Percentiles rank a stretch among this genome's conserved stretches.
These are phyloP conservation scores for Colletotrichum sidae DNA, from an alignment of 2,329 filamentous ascomycete species.

Conservation along the genomic window DNA sequence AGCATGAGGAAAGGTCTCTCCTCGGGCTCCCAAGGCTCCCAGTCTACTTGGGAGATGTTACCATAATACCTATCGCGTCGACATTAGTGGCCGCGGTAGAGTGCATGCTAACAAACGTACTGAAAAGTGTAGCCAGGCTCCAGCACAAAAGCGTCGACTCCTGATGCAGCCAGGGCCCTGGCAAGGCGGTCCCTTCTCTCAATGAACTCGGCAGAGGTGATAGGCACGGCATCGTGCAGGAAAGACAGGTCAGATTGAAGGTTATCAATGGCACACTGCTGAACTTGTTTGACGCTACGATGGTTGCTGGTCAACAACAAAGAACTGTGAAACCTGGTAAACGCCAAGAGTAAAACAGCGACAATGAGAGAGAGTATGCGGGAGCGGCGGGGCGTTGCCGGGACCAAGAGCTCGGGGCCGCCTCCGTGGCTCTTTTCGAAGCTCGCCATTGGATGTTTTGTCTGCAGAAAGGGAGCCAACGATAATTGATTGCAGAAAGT, in stretches of 20 bases:
- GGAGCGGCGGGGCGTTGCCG: background rate
- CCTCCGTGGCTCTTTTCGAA: background rate
- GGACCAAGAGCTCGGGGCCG: background rate
- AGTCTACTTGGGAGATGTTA: constrained; percentile 70
- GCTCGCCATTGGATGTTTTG: background rate
- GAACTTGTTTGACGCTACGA: constrained; percentile 32
- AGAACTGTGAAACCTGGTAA: constrained; percentile 10
- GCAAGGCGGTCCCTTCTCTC: constrained; percentile 67
- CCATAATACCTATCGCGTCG: constrained; percentile 60
- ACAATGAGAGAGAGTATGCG: constrained; percentile 11
- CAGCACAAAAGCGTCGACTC: constrained; percentile 68
- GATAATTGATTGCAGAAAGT: background rate
- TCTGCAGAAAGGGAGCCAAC: background rate
- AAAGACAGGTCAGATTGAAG: constrained; percentile 63
- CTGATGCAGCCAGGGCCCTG: constrained; percentile 61
- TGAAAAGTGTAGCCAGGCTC: constrained; percentile 75
- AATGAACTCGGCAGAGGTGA: constrained; percentile 63
- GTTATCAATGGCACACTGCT: constrained; percentile 64
- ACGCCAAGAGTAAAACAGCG: constrained; percentile 1
- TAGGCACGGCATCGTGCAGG: constrained; percentile 59
- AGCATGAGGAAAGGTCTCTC: constrained; percentile 74
- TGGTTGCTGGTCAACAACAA: background rate
- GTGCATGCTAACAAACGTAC: constrained; percentile 43
- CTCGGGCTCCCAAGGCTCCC: constrained; percentile 75
- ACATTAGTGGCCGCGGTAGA: background rate